Evolutionary conservation across 2,329 filamentous ascomycete genomes (phyloP).

Genomic region (Chaetomium sp.): DNA sequence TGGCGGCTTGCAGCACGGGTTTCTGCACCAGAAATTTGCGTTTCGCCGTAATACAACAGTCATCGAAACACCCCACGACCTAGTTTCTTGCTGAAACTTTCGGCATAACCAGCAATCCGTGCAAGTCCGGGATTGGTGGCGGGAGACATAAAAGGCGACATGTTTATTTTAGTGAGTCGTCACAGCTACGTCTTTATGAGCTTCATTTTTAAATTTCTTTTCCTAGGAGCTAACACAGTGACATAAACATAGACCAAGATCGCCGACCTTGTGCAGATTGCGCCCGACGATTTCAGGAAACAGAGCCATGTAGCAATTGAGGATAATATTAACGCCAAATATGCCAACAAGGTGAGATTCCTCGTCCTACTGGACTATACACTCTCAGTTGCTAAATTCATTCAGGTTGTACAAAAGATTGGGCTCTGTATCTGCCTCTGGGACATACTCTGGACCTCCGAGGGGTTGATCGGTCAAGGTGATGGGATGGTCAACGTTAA

Average conservation of each 20-base stretch:
- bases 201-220: neutral
- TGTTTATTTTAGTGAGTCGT: conserved; percentile 46
- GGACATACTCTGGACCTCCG: conserved; percentile 81
- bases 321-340: conserved; percentile 95
- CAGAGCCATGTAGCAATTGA: conserved; percentile 78
- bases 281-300: conserved; percentile 81
- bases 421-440: conserved; percentile 92
- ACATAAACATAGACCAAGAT: conserved; percentile 66
- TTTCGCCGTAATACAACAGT: no score
- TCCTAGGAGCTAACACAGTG: neutral
- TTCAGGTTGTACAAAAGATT: conserved; percentile 79
- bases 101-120: no score
- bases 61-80: no score
- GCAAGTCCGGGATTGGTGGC: no score
- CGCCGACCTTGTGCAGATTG: conserved; percentile 88
- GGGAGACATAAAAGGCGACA: conserved; percentile 18
- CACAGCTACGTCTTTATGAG: no score
- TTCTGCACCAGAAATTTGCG: no score
- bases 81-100: no score
- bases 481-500: conserved; percentile 92
- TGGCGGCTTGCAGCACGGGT: no score
- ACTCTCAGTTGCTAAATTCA: neutral
- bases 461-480: conserved; percentile 89
- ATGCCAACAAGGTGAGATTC: conserved; percentile 70
- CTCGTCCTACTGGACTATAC: neutral